Base-by-base conservation (phyloP, 2,329 filamentous ascomycete species). In the Ilyonectria robusta region DNA sequence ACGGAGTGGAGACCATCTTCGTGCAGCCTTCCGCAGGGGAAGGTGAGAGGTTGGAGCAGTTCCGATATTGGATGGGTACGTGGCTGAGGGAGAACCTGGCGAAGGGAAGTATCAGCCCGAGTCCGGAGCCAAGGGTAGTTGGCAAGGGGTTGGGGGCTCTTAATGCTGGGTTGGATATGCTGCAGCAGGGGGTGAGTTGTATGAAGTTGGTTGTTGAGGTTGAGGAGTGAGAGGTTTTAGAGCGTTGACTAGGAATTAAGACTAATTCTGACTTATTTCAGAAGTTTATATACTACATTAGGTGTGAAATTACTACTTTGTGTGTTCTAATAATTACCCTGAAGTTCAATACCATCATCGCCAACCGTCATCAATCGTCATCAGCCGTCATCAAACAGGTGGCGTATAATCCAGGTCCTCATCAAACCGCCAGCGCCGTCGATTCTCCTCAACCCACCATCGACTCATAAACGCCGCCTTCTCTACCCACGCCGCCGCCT, bases 191-290 rank as follows among this genome's bases (percentile, higher is more conserved):
- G 0, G 81, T 84, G 13, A 84, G 82, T 50, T 83, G 82, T 66
- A 76, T 72, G 0, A 85, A 84, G 73, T 75, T 85, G 62, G 76
- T 84, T 42, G 70, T 84, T 55, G 79, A 84, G 62, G 35, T 84
- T 73, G 67, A 65, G 0, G 75, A 79, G 55, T 83, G 37, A 76
- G 19, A 31, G 3, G 3, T 23, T 29, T 17, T 55, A 26, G 26
- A 26, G 26, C 1, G 26, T 26, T 26, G 5, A 26, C 4, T 6
- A 6, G 26, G 26, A 26, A 26, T 26, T 26, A 6, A 26, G 1
- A 6, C 5, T 6, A 26, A 26, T 26, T 26, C 5, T 1, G 5
- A 26, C 40, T 23, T 23, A 23, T 23, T 23, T 23, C 4, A 23
- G 23, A 23, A 23, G 23, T 23, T 23, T 23, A 21, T 21, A 21